Evolutionary conservation across 1,139 yeast species (phyloP), one percentile per base, ranked within the genome.

Genomic region (Kodamaea suecica): DNA sequence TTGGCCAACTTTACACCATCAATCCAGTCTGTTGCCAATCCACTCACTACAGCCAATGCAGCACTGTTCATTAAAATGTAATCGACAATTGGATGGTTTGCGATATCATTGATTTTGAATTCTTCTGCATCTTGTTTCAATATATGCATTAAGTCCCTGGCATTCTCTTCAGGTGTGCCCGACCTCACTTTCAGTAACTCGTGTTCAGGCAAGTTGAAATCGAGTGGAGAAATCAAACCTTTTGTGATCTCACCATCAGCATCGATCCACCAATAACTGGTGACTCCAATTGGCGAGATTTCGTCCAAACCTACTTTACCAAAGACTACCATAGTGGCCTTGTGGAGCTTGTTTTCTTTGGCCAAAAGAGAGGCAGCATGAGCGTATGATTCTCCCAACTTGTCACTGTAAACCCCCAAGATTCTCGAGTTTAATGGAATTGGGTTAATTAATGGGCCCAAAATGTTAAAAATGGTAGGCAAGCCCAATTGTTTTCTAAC

Each of bases 361-460:
- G 71, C 66, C 43, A 85, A 61, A 36, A 67, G 63, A 4, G 76
- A 64, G 1, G 92, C 87, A 1, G 96, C 87, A 46, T 79, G 73
- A 6, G 97, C 96, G 51, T 85, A 92, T 8, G 84, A 81, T 41
- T 73, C 79, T 3, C 97, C 98, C 41, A 92, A 63, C 4, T 68
- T 64, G 46, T 84, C 84, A 21, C 87, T 72, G 57, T 84, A 87
- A 1, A 92, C 98, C 30, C 98, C 98, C 34, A 94, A 70, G 24
- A 92, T 80, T 44, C 97, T 71, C 4, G 94, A 84, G 45, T 73
- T 72, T 24, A 90, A 70, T 1, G 92, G 92, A 13, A 87, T 86
- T 2, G 98, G 98, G 63, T 92, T 94, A 42, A 92, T 68, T 44
- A 92, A 65, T 0, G 98, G 98, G 0, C 98, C 98, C 46, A 92